Conservation (phyloP, 352 stramenopile species). For the Globisporangium rhizosaccharum region DNA sequence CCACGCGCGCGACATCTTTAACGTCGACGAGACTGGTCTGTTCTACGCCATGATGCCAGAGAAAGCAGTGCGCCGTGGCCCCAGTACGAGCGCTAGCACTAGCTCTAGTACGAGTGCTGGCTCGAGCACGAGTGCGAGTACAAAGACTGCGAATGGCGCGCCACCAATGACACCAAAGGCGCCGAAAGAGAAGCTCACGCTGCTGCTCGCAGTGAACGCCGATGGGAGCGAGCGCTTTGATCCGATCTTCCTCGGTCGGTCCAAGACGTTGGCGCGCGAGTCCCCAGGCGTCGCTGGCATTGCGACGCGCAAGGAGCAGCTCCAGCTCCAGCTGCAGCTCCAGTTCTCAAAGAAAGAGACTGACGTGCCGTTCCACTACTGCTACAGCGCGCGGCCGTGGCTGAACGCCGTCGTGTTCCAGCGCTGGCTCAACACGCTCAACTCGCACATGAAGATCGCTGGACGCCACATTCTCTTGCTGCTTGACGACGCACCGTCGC, state of each 20-base stretch:
- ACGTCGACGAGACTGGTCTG: slow-evolving; percentile 10
- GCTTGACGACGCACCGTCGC: slow-evolving; percentile 23
- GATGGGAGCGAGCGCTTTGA: slow-evolving; percentile 21
- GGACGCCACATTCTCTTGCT: slow-evolving; percentile 23
- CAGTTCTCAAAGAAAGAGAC: background rate
- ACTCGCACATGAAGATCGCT: slow-evolving; percentile 25
- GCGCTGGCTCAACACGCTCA: slow-evolving; percentile 23
- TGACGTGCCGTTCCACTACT: slow-evolving; percentile 19
- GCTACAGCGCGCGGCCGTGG: slow-evolving; percentile 20
- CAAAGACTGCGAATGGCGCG: background rate
- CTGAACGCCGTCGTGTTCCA: slow-evolving; percentile 28
- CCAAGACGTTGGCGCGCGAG: slow-evolving; percentile 4
- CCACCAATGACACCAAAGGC: background rate
- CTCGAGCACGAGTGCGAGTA: background rate
- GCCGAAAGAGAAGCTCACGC: slow-evolving; percentile 8
- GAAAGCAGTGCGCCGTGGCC: background rate
- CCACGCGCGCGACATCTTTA: slow-evolving; percentile 7
- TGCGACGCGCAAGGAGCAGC: background rate
- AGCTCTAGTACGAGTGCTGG: background rate
- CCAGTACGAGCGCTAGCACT: background rate
- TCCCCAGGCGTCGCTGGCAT: background rate
- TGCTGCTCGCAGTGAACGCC: slow-evolving; percentile 22
- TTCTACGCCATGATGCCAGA: slow-evolving; percentile 9
- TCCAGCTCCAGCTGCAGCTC: background rate
- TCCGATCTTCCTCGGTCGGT: slow-evolving; percentile 20